A percentile compares a stretch with the other conserved stretches of the same genome.
Evolutionary conservation across 1,284 basidiomycete genomes (phyloP).

Genomic region (Porodaedalea pini): DNA sequence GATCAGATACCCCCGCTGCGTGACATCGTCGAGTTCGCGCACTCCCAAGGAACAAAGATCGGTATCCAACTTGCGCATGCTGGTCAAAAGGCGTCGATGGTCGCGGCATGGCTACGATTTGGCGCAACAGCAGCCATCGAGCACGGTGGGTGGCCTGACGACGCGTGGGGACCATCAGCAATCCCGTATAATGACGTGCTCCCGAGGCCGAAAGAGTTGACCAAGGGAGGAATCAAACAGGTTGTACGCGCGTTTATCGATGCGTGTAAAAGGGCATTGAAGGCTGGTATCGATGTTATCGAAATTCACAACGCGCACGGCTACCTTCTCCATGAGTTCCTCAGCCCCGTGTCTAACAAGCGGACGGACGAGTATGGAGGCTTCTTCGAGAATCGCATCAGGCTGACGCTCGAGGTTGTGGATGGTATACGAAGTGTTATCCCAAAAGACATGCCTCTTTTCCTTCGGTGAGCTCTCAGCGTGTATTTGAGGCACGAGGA

Average conservation of each 20-base stretch:
- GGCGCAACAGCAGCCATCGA: constrained; percentile 25
- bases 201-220: constrained; percentile 52
- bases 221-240: constrained; percentile 42
- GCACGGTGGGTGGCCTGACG: constrained; percentile 46
- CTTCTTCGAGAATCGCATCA: constrained; percentile 48
- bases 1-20: constrained; percentile 52
- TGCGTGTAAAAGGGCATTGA: constrained; percentile 41
- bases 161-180: constrained; percentile 39
- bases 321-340: constrained; percentile 39
- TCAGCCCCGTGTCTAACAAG: constrained; percentile 47
- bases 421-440: constrained; percentile 39
- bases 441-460: constrained; percentile 42
- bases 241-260: constrained; percentile 46
- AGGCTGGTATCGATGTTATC: constrained; percentile 49
- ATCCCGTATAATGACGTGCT: constrained; percentile 49
- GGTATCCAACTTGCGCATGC: constrained; percentile 65
- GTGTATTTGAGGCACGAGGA: constrained; percentile 33
- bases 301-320: constrained; percentile 58
- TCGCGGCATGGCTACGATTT: constrained; percentile 42
- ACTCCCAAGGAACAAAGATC: constrained; percentile 44
- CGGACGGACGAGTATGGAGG: constrained; percentile 56
- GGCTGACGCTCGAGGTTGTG: constrained; percentile 46
- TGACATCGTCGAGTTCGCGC: constrained; percentile 55
- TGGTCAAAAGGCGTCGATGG: constrained; percentile 54
- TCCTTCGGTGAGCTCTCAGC: constrained; percentile 49